Evolutionary conservation across 352 stramenopile species (phyloP).

Genomic region (Phytophthora ohioensis): DNA sequence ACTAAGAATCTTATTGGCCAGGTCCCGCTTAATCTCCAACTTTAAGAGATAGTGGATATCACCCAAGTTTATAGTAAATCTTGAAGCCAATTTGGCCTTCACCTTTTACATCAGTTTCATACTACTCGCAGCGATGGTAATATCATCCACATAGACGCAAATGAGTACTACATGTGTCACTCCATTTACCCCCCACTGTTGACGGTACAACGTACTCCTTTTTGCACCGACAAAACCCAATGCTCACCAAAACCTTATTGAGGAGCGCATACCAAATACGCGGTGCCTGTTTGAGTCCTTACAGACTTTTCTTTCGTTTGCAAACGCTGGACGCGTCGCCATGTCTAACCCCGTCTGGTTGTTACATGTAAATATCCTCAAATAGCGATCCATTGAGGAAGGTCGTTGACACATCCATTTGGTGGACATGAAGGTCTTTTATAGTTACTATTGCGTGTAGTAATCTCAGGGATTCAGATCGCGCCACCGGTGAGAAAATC

Average conservation of each 20-base stretch:
- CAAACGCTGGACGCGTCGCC: not conserved
- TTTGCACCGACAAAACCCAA: too few species aligned
- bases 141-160: too few species aligned
- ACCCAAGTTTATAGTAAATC: not conserved
- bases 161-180: too few species aligned
- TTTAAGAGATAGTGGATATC: too few species aligned
- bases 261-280: not conserved
- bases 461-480: too few species aligned
- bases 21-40: too few species aligned
- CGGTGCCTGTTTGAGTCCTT: not conserved
- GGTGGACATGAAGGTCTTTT: conserved; percentile 2
- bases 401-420: conserved; percentile 3
- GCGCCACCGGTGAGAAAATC: not conserved
- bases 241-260: conserved; percentile 9
- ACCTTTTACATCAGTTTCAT: conserved; percentile 9
- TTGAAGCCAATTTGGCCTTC: conserved; percentile 3
- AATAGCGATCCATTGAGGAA: conserved; percentile 4
- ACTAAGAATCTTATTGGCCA: too few species aligned
- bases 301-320: conserved; percentile 7
- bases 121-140: not conserved
- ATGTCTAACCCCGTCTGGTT: conserved; percentile 1
- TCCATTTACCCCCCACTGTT: too few species aligned
- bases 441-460: not conserved
- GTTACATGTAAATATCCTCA: conserved; percentile 8
- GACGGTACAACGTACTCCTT: too few species aligned